Base-by-base conservation (phyloP, 176 grass and related monocot genomes). In the Triticum dicoccoides region DNA sequence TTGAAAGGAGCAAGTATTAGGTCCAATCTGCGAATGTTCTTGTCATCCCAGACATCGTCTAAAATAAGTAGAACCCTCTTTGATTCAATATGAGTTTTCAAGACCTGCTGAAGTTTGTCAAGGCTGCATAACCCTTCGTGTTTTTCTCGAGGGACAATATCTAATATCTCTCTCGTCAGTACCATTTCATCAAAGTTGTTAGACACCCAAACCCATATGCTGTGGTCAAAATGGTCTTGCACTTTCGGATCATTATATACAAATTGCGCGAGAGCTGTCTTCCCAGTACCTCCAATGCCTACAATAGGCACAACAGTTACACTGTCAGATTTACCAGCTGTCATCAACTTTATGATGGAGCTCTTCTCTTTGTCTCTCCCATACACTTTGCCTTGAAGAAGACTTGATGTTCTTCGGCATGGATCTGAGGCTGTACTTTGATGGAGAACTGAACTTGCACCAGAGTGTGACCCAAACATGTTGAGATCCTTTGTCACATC, bases 21-120 rank as follows among this genome's bases (percentile, higher is more conserved):
- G 7, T 59, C 7, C 0, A 59, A 3, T 21, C 2, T 59, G 2
- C 0, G 0, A 59, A 21, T 3, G 0, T 21, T 59, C 54, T 0
- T 59, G 54, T 1, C 54, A 59, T 21, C 18, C 54, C 54, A 59
- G 2, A 59, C 18, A 59, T 59, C 54, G 21, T 59, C 54, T 21
- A 59, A 59, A 3, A 59, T 21, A 1, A 59, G 2, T 3, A 59
- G 6, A 59, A 59, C 54, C 54, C 54, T 59, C 2, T 59, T 59
- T 59, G 54, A 21, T 59, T 59, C 54, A 59, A 21, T 59, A 59
- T 59, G 54, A 21, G 54, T 59, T 59, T 21, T 21, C 7, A 59
- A 21, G 54, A 21, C 54, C 18, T 0, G 54, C 54, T 59, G 54
- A 21, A 59, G 54, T 9, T 9, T 59, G 18, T 21, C 54, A 59